Base-by-base conservation (phyloP, 495 filamentous ascomycete species). In the Xylaria cubensis region DNA sequence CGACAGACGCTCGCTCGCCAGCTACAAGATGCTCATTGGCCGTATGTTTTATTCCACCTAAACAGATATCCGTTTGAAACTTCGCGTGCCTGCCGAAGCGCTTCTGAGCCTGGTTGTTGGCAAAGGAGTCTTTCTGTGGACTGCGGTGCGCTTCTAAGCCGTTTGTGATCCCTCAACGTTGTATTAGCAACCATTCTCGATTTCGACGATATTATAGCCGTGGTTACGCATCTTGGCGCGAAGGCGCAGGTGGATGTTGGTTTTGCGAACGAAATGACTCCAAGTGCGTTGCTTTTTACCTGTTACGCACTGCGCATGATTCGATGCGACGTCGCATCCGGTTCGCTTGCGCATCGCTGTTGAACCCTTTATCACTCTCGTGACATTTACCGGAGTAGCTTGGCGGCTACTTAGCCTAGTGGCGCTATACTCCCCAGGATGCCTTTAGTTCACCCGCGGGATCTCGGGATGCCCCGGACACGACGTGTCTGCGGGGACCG, bases 211-310 rank as follows among this genome's bases (percentile, higher is more conserved):
- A 53, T 88, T 79, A 85, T 86, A 89, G 2, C 88, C 88, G 66
- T 79, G 83, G 1, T 87, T 87, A n/a, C 77, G 73, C 87, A 89
- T 89, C 75, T 89, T 90, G 39, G 80, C 81, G 69, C 88, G 63
- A 89, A 80, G 73, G 89, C 85, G 71, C 90, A 86, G 32, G 58
- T 61, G 34, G 58, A 3, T n/a, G 29, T 39, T 41, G 58, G 58
- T 21, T 61, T 29, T 39, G 58, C 58, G 19, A 61, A 61, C n/a
- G 58, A 39, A 6, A 61, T 61, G 32, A 32, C 32, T 39, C 39
- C 17, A 19, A 61, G 58, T 32, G 32, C 34, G 58, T 17, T 39
- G 34, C 0, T 17, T 39, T 19, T 32, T 6, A 82, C 87, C 69
- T 84, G 87, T 81, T 81, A 89, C 6, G 82, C 86, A 44, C 80